Percentiles rank a stretch among this genome's conserved stretches.
These are phyloP conservation scores for Aspergillus glaucus DNA, from an alignment of 2,329 filamentous ascomycete genomes.

Conservation along the genomic window DNA sequence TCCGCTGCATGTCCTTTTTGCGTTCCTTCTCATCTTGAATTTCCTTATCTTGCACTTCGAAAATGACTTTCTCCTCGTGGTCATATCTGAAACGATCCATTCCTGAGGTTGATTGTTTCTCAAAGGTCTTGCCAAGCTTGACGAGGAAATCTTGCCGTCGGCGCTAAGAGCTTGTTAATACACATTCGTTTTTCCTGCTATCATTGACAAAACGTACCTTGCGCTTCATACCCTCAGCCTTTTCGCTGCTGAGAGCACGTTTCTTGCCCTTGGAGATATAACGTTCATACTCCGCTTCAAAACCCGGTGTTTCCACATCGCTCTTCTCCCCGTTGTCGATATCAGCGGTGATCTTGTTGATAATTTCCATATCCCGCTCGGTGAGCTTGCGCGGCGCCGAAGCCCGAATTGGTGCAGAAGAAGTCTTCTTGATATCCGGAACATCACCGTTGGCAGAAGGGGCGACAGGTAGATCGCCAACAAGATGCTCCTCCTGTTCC, in stretches of 20 bases:
- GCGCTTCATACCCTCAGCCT: slow-evolving; percentile 57
- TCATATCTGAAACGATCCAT: slow-evolving; percentile 69
- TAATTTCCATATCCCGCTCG: slow-evolving; percentile 60
- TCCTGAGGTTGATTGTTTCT: slow-evolving; percentile 62
- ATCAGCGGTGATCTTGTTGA: slow-evolving; percentile 59
- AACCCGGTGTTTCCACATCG: slow-evolving; percentile 51
- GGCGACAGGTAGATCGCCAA: slow-evolving; percentile 11
- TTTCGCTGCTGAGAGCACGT: slow-evolving; percentile 61
- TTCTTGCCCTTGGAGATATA: slow-evolving; percentile 55
- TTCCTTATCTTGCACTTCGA: slow-evolving; percentile 83
- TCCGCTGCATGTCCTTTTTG: slow-evolving; percentile 99
- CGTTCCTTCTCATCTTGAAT: slow-evolving; percentile 94
- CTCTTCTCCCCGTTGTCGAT: slow-evolving; percentile 53
- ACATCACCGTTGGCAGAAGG: slow-evolving; percentile 20
- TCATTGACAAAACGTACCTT: slow-evolving; percentile 46
- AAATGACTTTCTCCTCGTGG: slow-evolving; percentile 73
- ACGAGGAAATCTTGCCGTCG: slow-evolving; percentile 52
- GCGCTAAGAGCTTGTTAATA: slow-evolving; percentile 44
- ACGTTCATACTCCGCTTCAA: slow-evolving; percentile 47
- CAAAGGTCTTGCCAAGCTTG: slow-evolving; percentile 54
- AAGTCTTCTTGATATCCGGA: slow-evolving; percentile 7
- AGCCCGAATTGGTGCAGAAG: slow-evolving; percentile 19
- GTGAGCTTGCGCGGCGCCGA: slow-evolving; percentile 52
- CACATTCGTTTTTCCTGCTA: not conserved
- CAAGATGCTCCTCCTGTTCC: slow-evolving; percentile 18